Evolutionary conservation across 352 stramenopile species (phyloP).

Genomic region (Phytophthora litchii): DNA sequence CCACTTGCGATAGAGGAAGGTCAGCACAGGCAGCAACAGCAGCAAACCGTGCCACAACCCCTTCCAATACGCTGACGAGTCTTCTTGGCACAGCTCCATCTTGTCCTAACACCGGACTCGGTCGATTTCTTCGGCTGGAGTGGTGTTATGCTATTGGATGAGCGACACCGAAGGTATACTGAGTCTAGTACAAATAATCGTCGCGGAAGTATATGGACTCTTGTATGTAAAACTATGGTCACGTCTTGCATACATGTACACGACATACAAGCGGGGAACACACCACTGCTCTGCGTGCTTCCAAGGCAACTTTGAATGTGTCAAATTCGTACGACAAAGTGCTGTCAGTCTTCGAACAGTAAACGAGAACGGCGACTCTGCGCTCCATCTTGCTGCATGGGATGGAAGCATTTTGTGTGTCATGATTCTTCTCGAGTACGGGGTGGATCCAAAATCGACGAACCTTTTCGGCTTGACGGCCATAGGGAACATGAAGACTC

Average conservation of each 20-base stretch:
- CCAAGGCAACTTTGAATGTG: conserved; percentile 73
- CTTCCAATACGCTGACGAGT: conserved; percentile 51
- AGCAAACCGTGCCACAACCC: conserved; percentile 58
- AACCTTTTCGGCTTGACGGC: conserved; percentile 61
- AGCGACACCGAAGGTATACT: no score
- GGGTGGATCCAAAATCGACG: conserved; percentile 43
- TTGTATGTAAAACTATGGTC: no score
- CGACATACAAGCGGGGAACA: conserved; percentile 67
- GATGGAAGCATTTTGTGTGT: conserved; percentile 67
- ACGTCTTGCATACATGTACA: no score
- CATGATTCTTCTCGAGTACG: conserved; percentile 72
- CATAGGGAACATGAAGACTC: conserved; percentile 63
- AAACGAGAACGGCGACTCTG: conserved; percentile 57
- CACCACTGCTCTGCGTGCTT: conserved; percentile 69
- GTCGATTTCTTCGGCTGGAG: no score
- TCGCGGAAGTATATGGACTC: no score
- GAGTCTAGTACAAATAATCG: no score
- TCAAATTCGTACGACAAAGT: conserved; percentile 75
- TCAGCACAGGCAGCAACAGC: conserved; percentile 51
- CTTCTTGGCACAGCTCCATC: conserved; percentile 39
- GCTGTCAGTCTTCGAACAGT: conserved; percentile 53
- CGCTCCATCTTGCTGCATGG: conserved; percentile 72
- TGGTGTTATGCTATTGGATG: no score
- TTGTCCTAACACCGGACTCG: no score
- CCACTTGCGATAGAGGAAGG: conserved; percentile 60